These are phyloP conservation scores for Malus hybrid DNA, from an alignment of 331 rosid species.

Conservation along the genomic window DNA sequence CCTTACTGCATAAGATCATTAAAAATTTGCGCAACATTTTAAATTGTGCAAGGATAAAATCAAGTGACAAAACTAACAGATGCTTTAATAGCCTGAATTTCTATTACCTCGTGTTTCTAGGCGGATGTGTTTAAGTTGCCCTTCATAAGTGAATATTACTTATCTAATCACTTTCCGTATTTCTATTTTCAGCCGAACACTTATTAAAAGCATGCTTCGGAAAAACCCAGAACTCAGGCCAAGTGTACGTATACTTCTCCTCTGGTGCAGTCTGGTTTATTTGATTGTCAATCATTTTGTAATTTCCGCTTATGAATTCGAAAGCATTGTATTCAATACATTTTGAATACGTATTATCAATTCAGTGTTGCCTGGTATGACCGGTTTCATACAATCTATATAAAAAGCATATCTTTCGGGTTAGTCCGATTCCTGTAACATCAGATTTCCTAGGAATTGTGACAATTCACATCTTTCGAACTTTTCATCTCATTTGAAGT, in stretches of 20 bases:
- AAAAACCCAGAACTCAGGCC: conserved; percentile 98
- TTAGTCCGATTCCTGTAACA: too few relatives aligned
- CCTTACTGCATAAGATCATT: neutral
- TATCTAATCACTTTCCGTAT: conserved; percentile 17
- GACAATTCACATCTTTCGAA: neutral
- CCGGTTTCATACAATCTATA: neutral
- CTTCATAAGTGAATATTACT: neutral
- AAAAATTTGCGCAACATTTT: neutral
- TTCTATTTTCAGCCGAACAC: conserved; percentile 72
- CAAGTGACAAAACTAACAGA: neutral
- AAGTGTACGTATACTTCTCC: conserved; percentile 61
- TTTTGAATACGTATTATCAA: neutral
- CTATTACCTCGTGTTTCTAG: neutral
- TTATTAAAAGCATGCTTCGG: conserved; percentile 97
- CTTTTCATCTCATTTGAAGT: conserved; percentile 30
- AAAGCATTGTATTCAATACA: neutral
- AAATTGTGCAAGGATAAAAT: neutral
- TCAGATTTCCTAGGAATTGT: neutral
- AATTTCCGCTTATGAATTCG: neutral
- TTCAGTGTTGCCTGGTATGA: neutral
- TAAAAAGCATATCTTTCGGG: too few relatives aligned
- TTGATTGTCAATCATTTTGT: neutral
- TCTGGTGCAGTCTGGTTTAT: neutral
- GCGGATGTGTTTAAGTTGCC: neutral
- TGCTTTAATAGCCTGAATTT: neutral